Conservation (phyloP, 768 basidiomycete species). For the Podaxis pistillaris region DNA sequence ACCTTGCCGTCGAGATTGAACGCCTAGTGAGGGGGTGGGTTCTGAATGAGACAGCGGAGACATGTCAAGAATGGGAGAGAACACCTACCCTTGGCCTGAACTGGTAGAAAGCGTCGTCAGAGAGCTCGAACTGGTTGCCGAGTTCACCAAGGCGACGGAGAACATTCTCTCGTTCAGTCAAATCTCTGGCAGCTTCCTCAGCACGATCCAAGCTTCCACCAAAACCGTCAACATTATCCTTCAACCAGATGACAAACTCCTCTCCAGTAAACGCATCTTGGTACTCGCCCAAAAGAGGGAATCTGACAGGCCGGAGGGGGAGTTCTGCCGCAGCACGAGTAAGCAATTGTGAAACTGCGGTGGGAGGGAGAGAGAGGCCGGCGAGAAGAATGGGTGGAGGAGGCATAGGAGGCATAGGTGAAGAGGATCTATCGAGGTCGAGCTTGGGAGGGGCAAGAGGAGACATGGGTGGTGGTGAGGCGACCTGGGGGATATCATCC, state of each 20-base stretch:
- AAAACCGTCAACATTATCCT: slow-evolving; percentile 74
- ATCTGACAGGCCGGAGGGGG: slow-evolving; percentile 66
- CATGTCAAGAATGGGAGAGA: not conserved
- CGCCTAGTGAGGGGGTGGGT: slow-evolving; percentile 36
- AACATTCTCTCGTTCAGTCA: slow-evolving; percentile 60
- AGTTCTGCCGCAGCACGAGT: slow-evolving; percentile 69
- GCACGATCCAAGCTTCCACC: slow-evolving; percentile 76
- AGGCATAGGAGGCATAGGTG: slow-evolving; percentile 31
- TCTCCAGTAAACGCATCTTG: slow-evolving; percentile 86
- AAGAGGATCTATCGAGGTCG: slow-evolving; percentile 25
- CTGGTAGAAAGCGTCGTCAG: slow-evolving; percentile 81
- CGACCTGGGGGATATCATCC: slow-evolving; percentile 35
- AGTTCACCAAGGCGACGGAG: slow-evolving; percentile 77
- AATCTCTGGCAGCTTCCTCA: slow-evolving; percentile 66
- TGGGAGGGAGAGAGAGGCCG: slow-evolving; percentile 65
- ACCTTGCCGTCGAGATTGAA: slow-evolving; percentile 52
- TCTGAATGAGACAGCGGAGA: not conserved
- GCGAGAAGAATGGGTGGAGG: slow-evolving; percentile 65
- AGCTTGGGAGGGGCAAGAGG: slow-evolving; percentile 54
- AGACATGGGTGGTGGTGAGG: slow-evolving; percentile 65
- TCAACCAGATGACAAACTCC: slow-evolving; percentile 85
- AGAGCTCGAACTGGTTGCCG: slow-evolving; percentile 77
- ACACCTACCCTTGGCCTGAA: slow-evolving; percentile 71
- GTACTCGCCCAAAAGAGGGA: slow-evolving; percentile 83
- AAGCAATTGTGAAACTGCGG: slow-evolving; percentile 68